Evolutionary conservation across 1,139 yeast genomes (phyloP).

Genomic region (Hemisphaericaspora lyxosophila): DNA sequence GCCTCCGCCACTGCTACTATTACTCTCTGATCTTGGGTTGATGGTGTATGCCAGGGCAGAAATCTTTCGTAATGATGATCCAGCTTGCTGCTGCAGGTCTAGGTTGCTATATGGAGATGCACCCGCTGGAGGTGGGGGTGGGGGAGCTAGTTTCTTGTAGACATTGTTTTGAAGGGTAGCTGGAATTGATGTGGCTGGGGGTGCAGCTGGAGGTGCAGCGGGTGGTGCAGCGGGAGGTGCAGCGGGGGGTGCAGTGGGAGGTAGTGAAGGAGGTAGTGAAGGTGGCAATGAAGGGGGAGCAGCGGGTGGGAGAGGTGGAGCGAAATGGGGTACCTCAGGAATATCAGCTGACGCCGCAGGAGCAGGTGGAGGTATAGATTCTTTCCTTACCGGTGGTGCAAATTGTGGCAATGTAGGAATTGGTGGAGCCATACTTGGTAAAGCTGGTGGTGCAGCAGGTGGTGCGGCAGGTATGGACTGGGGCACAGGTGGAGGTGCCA

Average conservation of each 20-base stretch:
- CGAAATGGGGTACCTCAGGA: slow-evolving; percentile 13
- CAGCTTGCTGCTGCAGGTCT: slow-evolving; percentile 49
- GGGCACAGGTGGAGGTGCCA: slow-evolving; percentile 13
- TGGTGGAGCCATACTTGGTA: slow-evolving; percentile 1
- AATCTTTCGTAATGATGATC: slow-evolving; percentile 51
- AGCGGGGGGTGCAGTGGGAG: slow-evolving; percentile 8
- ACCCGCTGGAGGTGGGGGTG: slow-evolving; percentile 40
- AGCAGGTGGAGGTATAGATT: slow-evolving; percentile 11
- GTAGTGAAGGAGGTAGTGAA: slow-evolving; percentile 12
- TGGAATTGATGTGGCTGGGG: slow-evolving; percentile 23
- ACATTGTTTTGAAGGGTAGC: slow-evolving; percentile 16
- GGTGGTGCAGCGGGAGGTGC: slow-evolving; percentile 15
- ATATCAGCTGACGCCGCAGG: slow-evolving; percentile 4
- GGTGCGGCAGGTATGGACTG: slow-evolving; percentile 17
- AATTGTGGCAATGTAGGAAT: slow-evolving; percentile 11
- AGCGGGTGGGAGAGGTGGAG: slow-evolving; percentile 17
- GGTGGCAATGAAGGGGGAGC: slow-evolving; percentile 13
- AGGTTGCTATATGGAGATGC: slow-evolving; percentile 20
- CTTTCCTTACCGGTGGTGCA: slow-evolving; percentile 10
- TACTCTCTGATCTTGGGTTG: slow-evolving; percentile 21
- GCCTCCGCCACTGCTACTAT: slow-evolving; percentile 12
- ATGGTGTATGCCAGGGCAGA: slow-evolving; percentile 62
- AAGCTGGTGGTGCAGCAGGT: slow-evolving; percentile 18
- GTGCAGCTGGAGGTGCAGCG: slow-evolving; percentile 18
- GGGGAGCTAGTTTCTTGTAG: slow-evolving; percentile 28